Percentiles rank a stretch among this genome's conserved stretches.
phyloP scores from a whole-genome alignment of 177 flowering plant species.

The Vitis hybrid region DNA sequence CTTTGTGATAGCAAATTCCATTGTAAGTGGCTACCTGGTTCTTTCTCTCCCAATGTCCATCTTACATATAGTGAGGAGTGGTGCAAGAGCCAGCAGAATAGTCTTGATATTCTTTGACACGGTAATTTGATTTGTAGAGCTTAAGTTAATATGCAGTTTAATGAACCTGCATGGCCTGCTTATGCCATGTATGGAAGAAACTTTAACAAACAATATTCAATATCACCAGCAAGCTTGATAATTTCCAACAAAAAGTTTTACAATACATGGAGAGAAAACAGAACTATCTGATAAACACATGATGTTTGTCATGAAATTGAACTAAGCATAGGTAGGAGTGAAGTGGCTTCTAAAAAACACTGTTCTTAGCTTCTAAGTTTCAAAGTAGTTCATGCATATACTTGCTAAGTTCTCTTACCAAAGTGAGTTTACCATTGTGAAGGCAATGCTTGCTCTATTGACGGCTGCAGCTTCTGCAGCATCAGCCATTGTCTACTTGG shows the following conservation, averaged over 20 bases:
- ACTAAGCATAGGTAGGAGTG: no score
- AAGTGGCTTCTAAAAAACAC: no score
- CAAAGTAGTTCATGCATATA: background rate
- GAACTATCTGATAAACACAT: no score
- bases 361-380: background rate
- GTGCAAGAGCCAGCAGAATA: slow-evolving; percentile 20
- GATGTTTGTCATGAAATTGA: no score
- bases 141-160: background rate
- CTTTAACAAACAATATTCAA: no score
- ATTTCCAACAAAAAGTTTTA: no score
- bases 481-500: slow-evolving; percentile 60
- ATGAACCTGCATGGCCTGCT: background rate
- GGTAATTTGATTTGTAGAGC: slow-evolving; percentile 14
- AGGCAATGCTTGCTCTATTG: slow-evolving; percentile 43
- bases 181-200: no score
- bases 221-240: no score
- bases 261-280: no score
- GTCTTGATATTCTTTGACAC: slow-evolving; percentile 31
- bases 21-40: slow-evolving; percentile 34
- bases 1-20: slow-evolving; percentile 40
- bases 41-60: slow-evolving; percentile 38
- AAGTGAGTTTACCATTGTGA: background rate
- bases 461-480: slow-evolving; percentile 59
- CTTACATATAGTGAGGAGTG: slow-evolving; percentile 36
- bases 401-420: background rate